Base-by-base conservation (phyloP, 768 basidiomycete genomes). In the Agaricus subrufescens region DNA sequence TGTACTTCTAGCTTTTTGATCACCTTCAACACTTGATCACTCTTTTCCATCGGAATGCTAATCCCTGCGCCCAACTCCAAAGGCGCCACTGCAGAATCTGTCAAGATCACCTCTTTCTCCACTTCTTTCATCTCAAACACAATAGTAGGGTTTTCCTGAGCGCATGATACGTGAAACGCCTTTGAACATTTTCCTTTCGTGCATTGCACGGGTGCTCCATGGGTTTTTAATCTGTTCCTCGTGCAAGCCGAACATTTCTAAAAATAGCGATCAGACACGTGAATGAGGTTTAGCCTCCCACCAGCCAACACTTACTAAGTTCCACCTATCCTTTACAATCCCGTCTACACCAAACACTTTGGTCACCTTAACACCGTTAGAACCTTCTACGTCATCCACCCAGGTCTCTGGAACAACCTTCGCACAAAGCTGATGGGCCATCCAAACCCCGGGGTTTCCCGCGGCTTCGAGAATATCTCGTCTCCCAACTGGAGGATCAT, bases 81-180 rank as follows among this genome's bases (percentile, higher is more conserved):
- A 43, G 49, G 14, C 43, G 53, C 14, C 23, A 63, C 52, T 30
- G 69, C 46, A 37, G 72, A 57, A 40, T 84, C 84, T 44, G 85
- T 61, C 37, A 91, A 68, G 12, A 92, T 79, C 4, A 93, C 89
- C 61, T 92, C 88, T 71, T 91, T 91, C 71, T 91, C 87, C 0
- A 91, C 81, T 62, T 89, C 87, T 48, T 78, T 73, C n/a, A 86
- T 75, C 1, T 68, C 70, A 63, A 86, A 92, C 25, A 82, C 73
- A 43, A 91, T 78, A 9, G 72, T 71, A 10, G 68, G 70, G 1
- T 84, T 82, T 19, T 83, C 78, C 42, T 78, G 73, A 0, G 97
- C 96, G 68, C 97, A 99, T 3, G 86, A 87, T 29, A 97, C 88
- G 65, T 98, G 96, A 72, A 93, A 97, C 0, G 95, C 91, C 66